phyloP scores from a whole-genome alignment of 768 basidiomycete species.

The Pholiota molesta region DNA sequence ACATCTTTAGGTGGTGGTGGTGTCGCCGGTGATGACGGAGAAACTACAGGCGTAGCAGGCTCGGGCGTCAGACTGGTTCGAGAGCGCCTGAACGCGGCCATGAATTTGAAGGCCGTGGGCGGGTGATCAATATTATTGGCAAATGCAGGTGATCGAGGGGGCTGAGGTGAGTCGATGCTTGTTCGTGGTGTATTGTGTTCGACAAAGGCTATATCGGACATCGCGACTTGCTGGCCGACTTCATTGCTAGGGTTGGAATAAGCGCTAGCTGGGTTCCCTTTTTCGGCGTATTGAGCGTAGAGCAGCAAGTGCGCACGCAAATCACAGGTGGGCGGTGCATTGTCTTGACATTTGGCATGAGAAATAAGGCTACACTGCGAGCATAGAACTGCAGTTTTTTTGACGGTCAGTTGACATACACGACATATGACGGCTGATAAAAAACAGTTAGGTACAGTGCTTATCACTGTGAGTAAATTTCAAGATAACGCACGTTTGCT shows the following conservation, averaged over 20 bases:
- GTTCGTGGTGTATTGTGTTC: conserved; percentile 49
- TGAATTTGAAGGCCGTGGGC: conserved; percentile 66
- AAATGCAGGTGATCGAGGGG: conserved; percentile 32
- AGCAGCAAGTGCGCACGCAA: conserved; percentile 78
- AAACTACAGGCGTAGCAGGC: conserved; percentile 33
- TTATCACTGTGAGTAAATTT: background rate
- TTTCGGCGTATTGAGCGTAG: conserved; percentile 79
- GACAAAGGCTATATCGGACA: conserved; percentile 60
- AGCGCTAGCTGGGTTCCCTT: conserved; percentile 54
- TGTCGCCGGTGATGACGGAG: conserved; percentile 28
- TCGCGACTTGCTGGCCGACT: conserved; percentile 44
- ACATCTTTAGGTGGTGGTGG: background rate
- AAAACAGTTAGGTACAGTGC: conserved; percentile 7
- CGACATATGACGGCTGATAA: conserved; percentile 80
- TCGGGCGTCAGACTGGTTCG: conserved; percentile 58
- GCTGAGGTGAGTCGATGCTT: conserved; percentile 46
- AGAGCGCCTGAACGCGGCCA: conserved; percentile 66
- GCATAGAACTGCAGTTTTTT: conserved; percentile 88
- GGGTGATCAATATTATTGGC: conserved; percentile 38
- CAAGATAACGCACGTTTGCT: conserved; percentile 71
- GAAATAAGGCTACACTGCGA: conserved; percentile 88
- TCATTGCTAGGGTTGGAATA: conserved; percentile 56
- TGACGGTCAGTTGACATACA: conserved; percentile 78
- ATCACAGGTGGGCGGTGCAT: conserved; percentile 82
- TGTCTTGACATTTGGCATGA: conserved; percentile 74